These are phyloP conservation scores for Artemisia argyi DNA, from an alignment of 129 eudicot genomes.

Conservation along the genomic window DNA sequence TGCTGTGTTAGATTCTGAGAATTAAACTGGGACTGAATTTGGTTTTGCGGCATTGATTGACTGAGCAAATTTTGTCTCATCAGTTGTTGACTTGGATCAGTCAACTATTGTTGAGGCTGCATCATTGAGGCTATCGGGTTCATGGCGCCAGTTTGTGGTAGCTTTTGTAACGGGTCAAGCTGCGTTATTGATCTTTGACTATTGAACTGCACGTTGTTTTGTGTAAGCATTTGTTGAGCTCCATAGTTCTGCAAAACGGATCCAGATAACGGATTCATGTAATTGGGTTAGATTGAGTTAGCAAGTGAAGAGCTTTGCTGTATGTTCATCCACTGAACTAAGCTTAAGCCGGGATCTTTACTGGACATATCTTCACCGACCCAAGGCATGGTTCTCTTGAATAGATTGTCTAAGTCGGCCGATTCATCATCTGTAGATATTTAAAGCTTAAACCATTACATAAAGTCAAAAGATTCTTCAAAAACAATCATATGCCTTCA, in stretches of 20 bases:
- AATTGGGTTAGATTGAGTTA: conserved; percentile 64
- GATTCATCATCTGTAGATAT: conserved; percentile 58
- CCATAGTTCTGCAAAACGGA: conserved; percentile 41
- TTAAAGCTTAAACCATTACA: conserved; percentile 1
- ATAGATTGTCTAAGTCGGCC: conserved; percentile 67
- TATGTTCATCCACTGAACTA: conserved; percentile 99
- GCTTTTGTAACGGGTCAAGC: conserved; percentile 71
- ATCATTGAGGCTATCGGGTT: conserved; percentile 54
- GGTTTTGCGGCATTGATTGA: conserved; percentile 52
- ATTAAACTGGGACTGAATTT: conserved; percentile 55
- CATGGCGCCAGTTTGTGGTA: conserved; percentile 41
- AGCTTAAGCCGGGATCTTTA: conserved; percentile 83
- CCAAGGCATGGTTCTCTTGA: conserved; percentile 97
- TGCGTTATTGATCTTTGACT: conserved; percentile 53
- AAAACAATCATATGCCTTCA: conserved; percentile 7
- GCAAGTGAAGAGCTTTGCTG: conserved; percentile 58
- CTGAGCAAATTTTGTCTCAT: conserved; percentile 46
- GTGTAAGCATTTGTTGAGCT: conserved; percentile 57
- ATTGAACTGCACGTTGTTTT: conserved; percentile 63
- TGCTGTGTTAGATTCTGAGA: conserved; percentile 57
- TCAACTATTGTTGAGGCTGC: conserved; percentile 72
- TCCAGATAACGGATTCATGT: conserved; percentile 55
- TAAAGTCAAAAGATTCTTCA: conserved; percentile 16
- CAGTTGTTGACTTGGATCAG: conserved; percentile 54
- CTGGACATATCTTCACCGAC: conserved; percentile 75